Conservation (phyloP, 495 filamentous ascomycete genomes). For the Saxophila tyrrhenica region DNA sequence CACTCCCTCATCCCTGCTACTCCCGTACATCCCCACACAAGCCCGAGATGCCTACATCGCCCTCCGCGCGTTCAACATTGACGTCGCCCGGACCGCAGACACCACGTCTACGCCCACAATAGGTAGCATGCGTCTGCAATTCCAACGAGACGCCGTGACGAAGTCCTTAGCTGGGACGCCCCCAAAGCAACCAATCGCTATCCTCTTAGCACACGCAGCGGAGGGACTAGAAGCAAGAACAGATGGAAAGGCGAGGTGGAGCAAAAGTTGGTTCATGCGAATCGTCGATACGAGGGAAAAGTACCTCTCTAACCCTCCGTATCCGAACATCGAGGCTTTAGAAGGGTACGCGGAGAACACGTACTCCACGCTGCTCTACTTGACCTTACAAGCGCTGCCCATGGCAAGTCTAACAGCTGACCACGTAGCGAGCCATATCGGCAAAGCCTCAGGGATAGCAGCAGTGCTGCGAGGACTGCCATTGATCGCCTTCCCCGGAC, state of each 20-base stretch:
- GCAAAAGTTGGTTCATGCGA: slow-evolving; percentile 70
- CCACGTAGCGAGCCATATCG: slow-evolving; percentile 86
- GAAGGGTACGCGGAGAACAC: slow-evolving; percentile 89
- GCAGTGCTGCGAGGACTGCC: slow-evolving; percentile 76
- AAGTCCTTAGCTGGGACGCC: slow-evolving; percentile 60
- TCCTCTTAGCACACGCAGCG: slow-evolving; percentile 64
- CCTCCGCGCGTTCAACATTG: slow-evolving; percentile 84
- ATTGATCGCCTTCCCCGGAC: slow-evolving; percentile 64
- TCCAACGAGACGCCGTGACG: slow-evolving; percentile 80
- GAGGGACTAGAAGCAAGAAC: slow-evolving; percentile 46
- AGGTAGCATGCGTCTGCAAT: slow-evolving; percentile 79
- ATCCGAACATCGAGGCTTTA: slow-evolving; percentile 55
- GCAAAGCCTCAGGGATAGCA: slow-evolving; percentile 81
- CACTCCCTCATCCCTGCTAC: slow-evolving; percentile 74
- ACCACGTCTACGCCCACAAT: slow-evolving; percentile 69
- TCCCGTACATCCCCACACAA: slow-evolving; percentile 63
- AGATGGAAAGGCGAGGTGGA: slow-evolving; percentile 45
- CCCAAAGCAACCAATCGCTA: slow-evolving; percentile 82
- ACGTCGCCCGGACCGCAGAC: slow-evolving; percentile 78
- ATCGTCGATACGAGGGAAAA: slow-evolving; percentile 70
- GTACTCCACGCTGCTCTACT: slow-evolving; percentile 85
- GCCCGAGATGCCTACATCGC: slow-evolving; percentile 75
- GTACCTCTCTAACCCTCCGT: slow-evolving; percentile 74
- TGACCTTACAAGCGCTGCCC: slow-evolving; percentile 66
- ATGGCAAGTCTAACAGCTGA: slow-evolving; percentile 74